phyloP scores from a whole-genome alignment of 257 asterid genomes.

The Przewalskia tangutica region DNA sequence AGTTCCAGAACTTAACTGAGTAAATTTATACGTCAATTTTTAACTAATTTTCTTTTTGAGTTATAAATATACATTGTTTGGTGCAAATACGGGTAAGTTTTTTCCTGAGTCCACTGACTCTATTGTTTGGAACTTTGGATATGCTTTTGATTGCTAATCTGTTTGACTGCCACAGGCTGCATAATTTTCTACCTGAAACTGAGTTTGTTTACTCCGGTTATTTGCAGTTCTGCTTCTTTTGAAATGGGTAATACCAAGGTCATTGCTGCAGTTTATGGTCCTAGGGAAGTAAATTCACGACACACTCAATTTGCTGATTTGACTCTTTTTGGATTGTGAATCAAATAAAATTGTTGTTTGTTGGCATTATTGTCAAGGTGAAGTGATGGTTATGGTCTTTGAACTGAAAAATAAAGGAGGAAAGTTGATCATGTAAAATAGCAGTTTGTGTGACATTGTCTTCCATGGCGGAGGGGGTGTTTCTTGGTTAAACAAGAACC shows the following conservation, averaged over 20 bases:
- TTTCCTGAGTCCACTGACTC: not conserved
- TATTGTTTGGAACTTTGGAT: not conserved
- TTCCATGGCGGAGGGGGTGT: not conserved
- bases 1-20: no score
- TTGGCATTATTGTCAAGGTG: not conserved
- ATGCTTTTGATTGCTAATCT: not conserved
- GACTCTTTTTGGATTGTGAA: not conserved
- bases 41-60: not conserved
- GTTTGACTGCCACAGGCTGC: not conserved
- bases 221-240: constrained; percentile 84
- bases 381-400: not conserved
- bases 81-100: not conserved
- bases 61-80: not conserved
- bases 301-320: not conserved
- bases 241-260: constrained; percentile 99
- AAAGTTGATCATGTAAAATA: not conserved
- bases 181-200: not conserved
- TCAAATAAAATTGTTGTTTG: not conserved
- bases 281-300: constrained; percentile 59
- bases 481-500: not conserved
- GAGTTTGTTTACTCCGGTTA: constrained; percentile 4
- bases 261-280: constrained; percentile 97
- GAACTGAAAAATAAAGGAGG: not conserved
- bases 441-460: not conserved
- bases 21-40: not conserved